Percentiles rank a stretch among this genome's conserved stretches.
Evolutionary conservation across 768 basidiomycete genomes (phyloP).

Genomic region (Suillus occidentalis): DNA sequence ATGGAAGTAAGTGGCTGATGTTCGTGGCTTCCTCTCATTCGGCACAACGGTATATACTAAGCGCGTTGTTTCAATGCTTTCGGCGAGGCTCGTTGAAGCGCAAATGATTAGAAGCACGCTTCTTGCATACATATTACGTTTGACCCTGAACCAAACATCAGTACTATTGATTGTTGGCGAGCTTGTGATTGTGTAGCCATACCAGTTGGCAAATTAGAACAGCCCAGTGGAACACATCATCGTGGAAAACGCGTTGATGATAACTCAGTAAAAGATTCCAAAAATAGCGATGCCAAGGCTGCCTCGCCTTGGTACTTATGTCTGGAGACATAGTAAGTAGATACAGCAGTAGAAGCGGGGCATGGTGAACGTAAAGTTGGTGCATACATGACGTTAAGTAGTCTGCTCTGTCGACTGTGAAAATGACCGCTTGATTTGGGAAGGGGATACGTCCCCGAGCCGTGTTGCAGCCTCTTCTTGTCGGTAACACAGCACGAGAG

Average conservation of each 20-base stretch:
- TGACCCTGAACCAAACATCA: not conserved
- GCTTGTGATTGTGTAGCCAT: not conserved
- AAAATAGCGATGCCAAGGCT: not conserved
- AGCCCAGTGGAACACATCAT: not conserved
- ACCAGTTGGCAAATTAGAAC: not conserved
- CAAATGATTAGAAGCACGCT: not conserved
- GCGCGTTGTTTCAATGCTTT: not conserved
- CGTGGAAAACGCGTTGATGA: not conserved
- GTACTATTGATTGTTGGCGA: not conserved
- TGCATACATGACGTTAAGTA: not conserved
- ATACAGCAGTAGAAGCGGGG: not conserved
- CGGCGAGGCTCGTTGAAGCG: not conserved
- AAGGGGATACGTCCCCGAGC: not conserved
- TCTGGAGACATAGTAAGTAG: not conserved
- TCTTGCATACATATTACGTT: not conserved
- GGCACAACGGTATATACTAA: not conserved
- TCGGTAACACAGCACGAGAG: not conserved
- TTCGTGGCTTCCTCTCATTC: not conserved
- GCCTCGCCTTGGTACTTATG: not conserved
- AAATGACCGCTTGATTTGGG: not conserved
- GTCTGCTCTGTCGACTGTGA: not conserved
- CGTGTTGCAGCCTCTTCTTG: not conserved
- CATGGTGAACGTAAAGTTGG: not conserved
- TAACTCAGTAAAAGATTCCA: not conserved
- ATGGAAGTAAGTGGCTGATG: not conserved